Evolutionary conservation across 176 grass and related monocot genomes (phyloP).

Genomic region (Lolium perenne): DNA sequence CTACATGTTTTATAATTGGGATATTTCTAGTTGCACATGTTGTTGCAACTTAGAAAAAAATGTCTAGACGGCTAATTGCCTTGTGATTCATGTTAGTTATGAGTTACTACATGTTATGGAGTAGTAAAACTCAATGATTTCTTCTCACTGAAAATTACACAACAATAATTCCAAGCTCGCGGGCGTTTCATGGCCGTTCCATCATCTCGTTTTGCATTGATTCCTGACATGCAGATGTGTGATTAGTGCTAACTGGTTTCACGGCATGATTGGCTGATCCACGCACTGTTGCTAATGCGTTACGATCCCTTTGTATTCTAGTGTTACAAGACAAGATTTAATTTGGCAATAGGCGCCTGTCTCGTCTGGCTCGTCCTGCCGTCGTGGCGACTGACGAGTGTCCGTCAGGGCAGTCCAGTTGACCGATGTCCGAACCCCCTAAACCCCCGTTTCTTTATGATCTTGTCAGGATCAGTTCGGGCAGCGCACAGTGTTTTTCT

Average conservation of each 20-base stretch:
- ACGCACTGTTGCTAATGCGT: constrained; percentile 1
- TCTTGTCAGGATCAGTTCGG: background rate
- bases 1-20: too few species aligned
- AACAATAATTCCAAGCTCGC: constrained; percentile 15
- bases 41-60: too few species aligned
- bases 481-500: background rate
- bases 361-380: background rate
- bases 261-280: constrained; percentile 16
- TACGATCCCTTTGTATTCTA: background rate
- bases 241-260: background rate
- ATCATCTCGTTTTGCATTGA: constrained; percentile 4
- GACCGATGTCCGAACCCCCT: constrained; percentile 21
- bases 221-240: constrained; percentile 24
- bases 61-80: too few species aligned
- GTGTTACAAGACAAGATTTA: background rate
- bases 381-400: constrained; percentile 52
- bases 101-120: too few species aligned
- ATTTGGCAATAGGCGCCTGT: constrained; percentile 32
- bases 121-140: too few species aligned
- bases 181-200: constrained; percentile 43
- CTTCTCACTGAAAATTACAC: too few species aligned
- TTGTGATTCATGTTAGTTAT: too few species aligned
- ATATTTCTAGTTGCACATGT: too few species aligned
- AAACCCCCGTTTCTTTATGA: background rate
- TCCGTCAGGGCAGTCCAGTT: constrained; percentile 15